These are phyloP conservation scores for Ogataea thermomethanolica DNA, from an alignment of 805 yeast genomes.

Conservation along the genomic window DNA sequence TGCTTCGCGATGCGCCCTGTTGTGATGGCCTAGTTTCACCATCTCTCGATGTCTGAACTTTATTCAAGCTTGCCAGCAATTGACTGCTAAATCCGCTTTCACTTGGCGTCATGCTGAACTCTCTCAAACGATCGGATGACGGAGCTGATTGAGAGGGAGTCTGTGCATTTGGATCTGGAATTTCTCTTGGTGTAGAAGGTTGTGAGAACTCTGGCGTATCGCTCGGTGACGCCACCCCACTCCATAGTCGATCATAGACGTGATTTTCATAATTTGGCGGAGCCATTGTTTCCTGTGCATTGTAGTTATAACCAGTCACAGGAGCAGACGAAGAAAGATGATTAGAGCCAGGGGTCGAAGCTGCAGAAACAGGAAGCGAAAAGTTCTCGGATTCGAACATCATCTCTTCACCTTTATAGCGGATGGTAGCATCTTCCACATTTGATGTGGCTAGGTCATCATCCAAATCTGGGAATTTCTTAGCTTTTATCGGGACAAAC, in stretches of 20 bases:
- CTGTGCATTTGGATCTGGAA: slow-evolving; percentile 1
- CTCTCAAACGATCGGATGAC: slow-evolving; percentile 10
- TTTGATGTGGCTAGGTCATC: slow-evolving; percentile 19
- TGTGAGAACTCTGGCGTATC: slow-evolving; percentile 47
- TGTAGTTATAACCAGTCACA: slow-evolving; percentile 9
- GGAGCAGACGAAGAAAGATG: slow-evolving; percentile 9
- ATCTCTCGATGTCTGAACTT: slow-evolving; percentile 48
- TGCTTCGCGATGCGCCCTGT: slow-evolving; percentile 7
- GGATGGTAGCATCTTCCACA: slow-evolving; percentile 28
- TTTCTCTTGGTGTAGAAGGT: slow-evolving; percentile 14
- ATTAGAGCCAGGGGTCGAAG: slow-evolving; percentile 10
- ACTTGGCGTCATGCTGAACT: slow-evolving; percentile 26
- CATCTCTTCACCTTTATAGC: slow-evolving; percentile 27
- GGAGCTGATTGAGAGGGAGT: slow-evolving; percentile 1
- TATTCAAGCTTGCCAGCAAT: slow-evolving; percentile 51
- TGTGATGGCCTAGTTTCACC: slow-evolving; percentile 30
- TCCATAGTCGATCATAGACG: slow-evolving; percentile 76
- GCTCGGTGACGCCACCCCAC: slow-evolving; percentile 49
- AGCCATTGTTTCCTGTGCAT: slow-evolving; percentile 53
- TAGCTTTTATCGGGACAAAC: slow-evolving; percentile 67
- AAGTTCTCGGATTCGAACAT: slow-evolving; percentile 24
- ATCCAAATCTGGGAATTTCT: slow-evolving; percentile 28
- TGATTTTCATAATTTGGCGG: slow-evolving; percentile 86
- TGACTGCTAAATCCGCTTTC: slow-evolving; percentile 26
- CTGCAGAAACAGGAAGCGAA: background rate